Conservation (phyloP, 257 asterid species). For the Knoxia roxburghii region DNA sequence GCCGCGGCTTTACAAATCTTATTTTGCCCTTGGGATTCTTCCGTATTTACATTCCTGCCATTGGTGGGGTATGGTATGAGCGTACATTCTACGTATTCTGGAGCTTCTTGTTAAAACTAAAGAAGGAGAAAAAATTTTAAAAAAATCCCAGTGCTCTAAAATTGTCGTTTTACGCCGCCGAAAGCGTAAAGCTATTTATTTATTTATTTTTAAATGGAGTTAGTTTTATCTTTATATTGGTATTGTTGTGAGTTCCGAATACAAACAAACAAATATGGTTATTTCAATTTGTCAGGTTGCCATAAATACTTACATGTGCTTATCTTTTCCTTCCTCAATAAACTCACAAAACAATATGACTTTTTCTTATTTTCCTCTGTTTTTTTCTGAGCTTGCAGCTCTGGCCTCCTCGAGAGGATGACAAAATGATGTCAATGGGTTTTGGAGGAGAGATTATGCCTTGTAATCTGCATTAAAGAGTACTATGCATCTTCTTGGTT, state of each 20-base stretch:
- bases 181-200: neutral
- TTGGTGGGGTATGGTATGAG: too few species aligned
- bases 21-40: neutral
- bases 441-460: too few species aligned
- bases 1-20: neutral
- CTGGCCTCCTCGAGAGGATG: too few species aligned
- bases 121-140: neutral
- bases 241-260: neutral
- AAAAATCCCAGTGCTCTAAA: neutral
- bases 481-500: too few species aligned
- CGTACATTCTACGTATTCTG: constrained; percentile 5
- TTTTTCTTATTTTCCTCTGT: too few species aligned
- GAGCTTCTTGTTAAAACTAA: too few species aligned
- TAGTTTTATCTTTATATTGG: neutral
- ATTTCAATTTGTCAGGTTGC: neutral
- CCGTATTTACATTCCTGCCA: constrained; percentile 10
- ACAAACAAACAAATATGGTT: neutral
- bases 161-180: constrained; percentile 24
- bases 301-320: neutral
- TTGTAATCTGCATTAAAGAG: too few species aligned
- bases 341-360: too few species aligned
- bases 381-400: too few species aligned
- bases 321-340: neutral
- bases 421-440: too few species aligned
- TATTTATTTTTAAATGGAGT: neutral